These are phyloP conservation scores for Tulasnella sp. DNA, from an alignment of 768 basidiomycete species.

Conservation along the genomic window DNA sequence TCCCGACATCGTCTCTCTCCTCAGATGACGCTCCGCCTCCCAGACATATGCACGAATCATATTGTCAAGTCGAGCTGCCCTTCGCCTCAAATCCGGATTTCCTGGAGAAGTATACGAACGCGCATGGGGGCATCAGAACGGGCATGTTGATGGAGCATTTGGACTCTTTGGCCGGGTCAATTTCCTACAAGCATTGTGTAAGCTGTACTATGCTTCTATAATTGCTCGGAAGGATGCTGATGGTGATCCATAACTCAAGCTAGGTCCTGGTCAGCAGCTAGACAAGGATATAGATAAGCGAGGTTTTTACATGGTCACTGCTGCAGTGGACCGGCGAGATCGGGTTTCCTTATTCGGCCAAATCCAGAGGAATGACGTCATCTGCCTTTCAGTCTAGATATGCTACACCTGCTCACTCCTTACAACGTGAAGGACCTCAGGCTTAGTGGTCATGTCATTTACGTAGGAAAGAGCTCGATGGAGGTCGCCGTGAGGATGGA, in stretches of 20 bases:
- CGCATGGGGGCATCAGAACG: conserved; percentile 55
- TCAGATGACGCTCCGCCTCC: conserved; percentile 25
- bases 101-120: conserved; percentile 60
- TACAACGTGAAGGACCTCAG: conserved; percentile 48
- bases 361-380: neutral
- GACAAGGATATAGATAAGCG: conserved; percentile 30
- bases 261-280: conserved; percentile 20
- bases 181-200: conserved; percentile 58
- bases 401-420: conserved; percentile 40
- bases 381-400: conserved; percentile 40
- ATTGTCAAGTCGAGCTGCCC: conserved; percentile 51
- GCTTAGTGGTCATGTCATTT: conserved; percentile 70
- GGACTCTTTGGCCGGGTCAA: conserved; percentile 75
- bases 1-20: neutral
- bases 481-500: conserved; percentile 85
- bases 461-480: conserved; percentile 65
- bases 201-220: neutral
- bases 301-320: conserved; percentile 76
- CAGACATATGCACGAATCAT: conserved; percentile 59
- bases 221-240: neutral
- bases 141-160: conserved; percentile 72
- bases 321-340: conserved; percentile 58
- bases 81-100: conserved; percentile 48
- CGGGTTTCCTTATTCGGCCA: neutral
- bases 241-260: neutral